These are phyloP conservation scores for Scenedesmus sp. DNA, from an alignment of 163 green algal genomes.

Conservation along the genomic window DNA sequence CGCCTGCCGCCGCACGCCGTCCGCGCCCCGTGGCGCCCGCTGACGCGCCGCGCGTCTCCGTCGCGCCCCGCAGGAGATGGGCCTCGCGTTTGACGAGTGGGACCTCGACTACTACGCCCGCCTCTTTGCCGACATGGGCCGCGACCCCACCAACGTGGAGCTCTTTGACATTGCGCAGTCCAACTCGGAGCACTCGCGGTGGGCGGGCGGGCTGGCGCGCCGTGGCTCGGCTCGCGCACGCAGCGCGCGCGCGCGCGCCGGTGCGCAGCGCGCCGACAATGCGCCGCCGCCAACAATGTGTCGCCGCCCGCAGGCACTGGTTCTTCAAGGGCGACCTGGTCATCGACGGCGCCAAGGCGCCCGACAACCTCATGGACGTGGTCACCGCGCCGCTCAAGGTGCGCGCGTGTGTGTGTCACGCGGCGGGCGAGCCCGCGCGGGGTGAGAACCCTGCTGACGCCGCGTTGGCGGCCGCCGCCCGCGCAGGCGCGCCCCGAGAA, in stretches of 20 bases:
- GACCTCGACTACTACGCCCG: constrained; percentile 95
- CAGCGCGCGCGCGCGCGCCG: no score
- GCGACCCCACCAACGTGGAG: constrained; percentile 98
- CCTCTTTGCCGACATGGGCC: constrained; percentile 89
- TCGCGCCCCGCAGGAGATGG: constrained; percentile 80
- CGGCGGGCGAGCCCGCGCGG: constrained; percentile 47
- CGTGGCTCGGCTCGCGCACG: no score
- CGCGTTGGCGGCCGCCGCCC: no score
- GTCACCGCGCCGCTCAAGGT: constrained; percentile 75
- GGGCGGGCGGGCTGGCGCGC: no score
- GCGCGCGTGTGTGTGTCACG: background rate
- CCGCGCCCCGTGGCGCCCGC: no score
- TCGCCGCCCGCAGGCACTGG: constrained; percentile 92
- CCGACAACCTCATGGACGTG: constrained; percentile 89
- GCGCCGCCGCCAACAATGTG: no score
- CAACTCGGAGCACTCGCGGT: constrained; percentile 97
- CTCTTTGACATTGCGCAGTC: constrained; percentile 98
- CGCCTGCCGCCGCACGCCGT: no score
- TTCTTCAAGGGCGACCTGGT: constrained; percentile 94
- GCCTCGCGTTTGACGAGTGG: constrained; percentile 97
- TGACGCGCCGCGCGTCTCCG: no score
- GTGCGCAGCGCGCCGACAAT: no score
- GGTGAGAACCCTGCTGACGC: no score
- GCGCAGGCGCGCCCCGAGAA: constrained; percentile 49
- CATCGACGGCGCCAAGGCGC: constrained; percentile 83